Base-by-base conservation (phyloP, 352 stramenopile species). In the Globisporangium okanoganense region DNA sequence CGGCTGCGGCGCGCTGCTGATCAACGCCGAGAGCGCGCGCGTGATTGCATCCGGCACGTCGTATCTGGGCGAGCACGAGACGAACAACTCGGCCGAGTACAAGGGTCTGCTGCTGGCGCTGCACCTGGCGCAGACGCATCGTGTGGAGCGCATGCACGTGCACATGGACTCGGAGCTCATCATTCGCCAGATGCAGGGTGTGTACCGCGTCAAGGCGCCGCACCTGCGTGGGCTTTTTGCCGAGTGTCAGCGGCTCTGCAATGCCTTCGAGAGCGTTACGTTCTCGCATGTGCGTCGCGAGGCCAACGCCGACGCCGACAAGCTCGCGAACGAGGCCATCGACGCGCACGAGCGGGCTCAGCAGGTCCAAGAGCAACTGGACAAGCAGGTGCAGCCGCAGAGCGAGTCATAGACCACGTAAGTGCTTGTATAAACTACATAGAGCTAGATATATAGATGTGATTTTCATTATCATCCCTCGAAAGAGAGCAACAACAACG, bases 161-260 rank as follows among this genome's bases (percentile, higher is more conserved):
- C 74, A 75, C 70, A 84, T 92, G 83, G 83, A 92, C 76, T 92
- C 83, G 71, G 75, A 90, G 68, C 74, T 92, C 50, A 68, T 92
- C n/a, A 66, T 90, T 41, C 76, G 79, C 41, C 83, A 92, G 58
- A 92, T 92, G 80, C 67, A 72, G 33, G 83, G 79, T 38, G 62
- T 76, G 33, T 92, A 90, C 61, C 80, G 77, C 62, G 83, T 92
- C 55, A 89, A 90, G 56, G 73, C 79, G 13, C 65, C 73, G 7
- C 76, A 87, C 49, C 66, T 92, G 20, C 72, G 69, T 3, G 45
- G 20, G 58, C 61, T 92, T 1, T 67, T 84, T 56, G 35, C 75
- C 49, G 55, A 79, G 16, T 85, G 75, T 47, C 72, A 76, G 25
- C 31, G 63, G 24, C 66, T 79, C n/a, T 75, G 66, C 45, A 44